Evolutionary conservation across 805 yeast genomes (phyloP), one percentile per base, ranked within the genome.

Genomic region (Candida koratica): DNA sequence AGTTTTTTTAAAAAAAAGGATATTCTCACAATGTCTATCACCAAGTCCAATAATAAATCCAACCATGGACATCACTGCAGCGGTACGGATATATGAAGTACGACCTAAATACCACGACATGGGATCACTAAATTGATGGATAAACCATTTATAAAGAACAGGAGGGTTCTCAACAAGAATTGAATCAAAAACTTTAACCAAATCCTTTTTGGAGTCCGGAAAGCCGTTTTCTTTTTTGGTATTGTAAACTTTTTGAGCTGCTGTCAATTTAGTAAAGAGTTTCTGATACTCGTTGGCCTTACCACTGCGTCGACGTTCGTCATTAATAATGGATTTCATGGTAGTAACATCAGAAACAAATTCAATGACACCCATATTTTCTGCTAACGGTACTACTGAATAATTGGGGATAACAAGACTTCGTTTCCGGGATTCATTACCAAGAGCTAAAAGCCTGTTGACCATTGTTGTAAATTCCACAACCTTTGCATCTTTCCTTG

Each of bases 61-160:
- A 4, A 90, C 95, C 68, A 93, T 87, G 0, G 97, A 88, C 98
- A 94, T 93, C 0, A 90, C 97, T 0, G 97, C 96, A 17, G 84
- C 69, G 0, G 96, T 79, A 37, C 95, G 68, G 0, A 85, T 79
- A 53, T 75, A 94, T 23, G 70, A 67, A 32, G 79, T 81, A 37
- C 97, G 63, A 1, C 90, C 84, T 28, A 71, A 70, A 42, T 86
- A 84, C 98, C 98, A 93, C 1, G 77, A 64, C 6, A 79, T 75
- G 0, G 97, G 96, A 45, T 89, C 95, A 0, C 97, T 87, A 48
- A 88, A 90, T 35, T 77, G 81, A 39, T 86, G 89, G 15, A 86
- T 69, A 52, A 85, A 89, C 97, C 97, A 90, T 34, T 80, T 77
- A 48, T 82, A 81, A 17, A 94, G 60, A 0, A 86, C 88, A 0